A percentile compares a stretch with the other conserved stretches of the same genome.
phyloP scores from a whole-genome alignment of 2,329 filamentous ascomycete genomes.

The Chaetomiaceae sp. region DNA sequence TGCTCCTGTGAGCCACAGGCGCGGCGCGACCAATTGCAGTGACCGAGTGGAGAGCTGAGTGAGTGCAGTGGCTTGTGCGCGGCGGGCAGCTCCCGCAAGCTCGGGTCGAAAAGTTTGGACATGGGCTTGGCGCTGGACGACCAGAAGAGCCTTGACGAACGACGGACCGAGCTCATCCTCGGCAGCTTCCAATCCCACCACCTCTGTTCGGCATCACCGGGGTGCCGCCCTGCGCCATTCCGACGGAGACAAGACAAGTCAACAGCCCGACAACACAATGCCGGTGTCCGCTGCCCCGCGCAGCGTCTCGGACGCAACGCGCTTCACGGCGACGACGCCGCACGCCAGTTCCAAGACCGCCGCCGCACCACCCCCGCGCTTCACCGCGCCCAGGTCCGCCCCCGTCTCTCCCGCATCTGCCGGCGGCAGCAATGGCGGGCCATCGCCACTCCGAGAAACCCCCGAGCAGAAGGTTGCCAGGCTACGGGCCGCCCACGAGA shows the following conservation, averaged over 20 bases:
- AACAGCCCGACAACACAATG: slow-evolving; percentile 5
- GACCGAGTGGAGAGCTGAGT: slow-evolving; percentile 6
- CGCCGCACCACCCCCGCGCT: slow-evolving; percentile 20
- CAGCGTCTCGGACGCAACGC: slow-evolving; percentile 72
- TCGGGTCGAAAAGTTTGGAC: slow-evolving; percentile 16
- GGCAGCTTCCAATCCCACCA: slow-evolving; percentile 1
- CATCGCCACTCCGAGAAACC: slow-evolving; percentile 43
- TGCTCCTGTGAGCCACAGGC: no score
- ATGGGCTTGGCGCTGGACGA: slow-evolving; percentile 19
- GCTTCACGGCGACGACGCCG: slow-evolving; percentile 64
- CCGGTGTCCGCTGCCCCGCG: slow-evolving; percentile 39
- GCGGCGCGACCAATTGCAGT: neutral
- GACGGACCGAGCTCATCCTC: neutral
- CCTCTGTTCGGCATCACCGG: neutral
- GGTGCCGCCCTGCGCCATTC: neutral
- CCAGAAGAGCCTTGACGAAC: slow-evolving; percentile 16
- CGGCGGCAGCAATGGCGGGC: slow-evolving; percentile 15
- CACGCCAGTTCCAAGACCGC: slow-evolving; percentile 61
- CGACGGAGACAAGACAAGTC: neutral
- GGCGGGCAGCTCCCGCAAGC: slow-evolving; percentile 4
- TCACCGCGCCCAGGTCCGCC: slow-evolving; percentile 14
- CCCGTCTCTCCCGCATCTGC: neutral
- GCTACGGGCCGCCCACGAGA: slow-evolving; percentile 60
- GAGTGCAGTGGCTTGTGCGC: slow-evolving; percentile 9
- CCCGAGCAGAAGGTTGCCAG: slow-evolving; percentile 64